Evolutionary conservation across 495 filamentous ascomycete species (phyloP), one percentile per base, ranked within the genome.

Genomic region (Astrocystis sublimbata): DNA sequence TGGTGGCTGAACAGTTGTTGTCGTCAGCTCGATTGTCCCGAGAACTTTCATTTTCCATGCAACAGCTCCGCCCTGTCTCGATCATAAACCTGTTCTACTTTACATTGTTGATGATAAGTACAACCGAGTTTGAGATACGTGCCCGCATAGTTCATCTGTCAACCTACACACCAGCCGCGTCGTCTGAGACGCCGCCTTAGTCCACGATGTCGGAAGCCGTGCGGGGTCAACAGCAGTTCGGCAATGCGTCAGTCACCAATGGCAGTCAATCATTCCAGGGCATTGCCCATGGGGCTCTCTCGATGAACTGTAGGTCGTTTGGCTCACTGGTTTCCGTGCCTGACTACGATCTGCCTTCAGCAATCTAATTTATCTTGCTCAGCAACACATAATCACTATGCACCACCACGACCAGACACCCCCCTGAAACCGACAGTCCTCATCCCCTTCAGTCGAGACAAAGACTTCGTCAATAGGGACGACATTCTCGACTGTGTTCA

Each of bases 401-500:
- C 21, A 6, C 55, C 41, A 70, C 65, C 68, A n/a, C 61, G 62
- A 63, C 62, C 62, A 58, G 68, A 70, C 30, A 70, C 62, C 17
- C 65, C 65, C 65, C 62, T 59, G 36, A 61, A 61, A 30, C 65
- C 68, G 47, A 65, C 60, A 8, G 21, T 49, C 52, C 38, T 60
- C 46, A 65, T 71, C 42, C 65, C 65, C 52, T 71, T 71, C 53
- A 49, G 58, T 59, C 68, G 62, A 58, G 68, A 71, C 60, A 41
- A 58, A 51, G 67, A 70, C 41, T 80, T 73, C 30, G 66, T 75
- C 55, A 60, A 61, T 53, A 69, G 67, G 24, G 58, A 41, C 43
- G 56, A 58, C n/a, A 13, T 36, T 13, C 33, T 36, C 33, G 6
- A 36, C 33, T 6, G 13, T 6, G 13, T 36, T 13, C 33, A 59